phyloP scores from a whole-genome alignment of 176 grass and related monocot genomes.

The Carex scoparia region DNA sequence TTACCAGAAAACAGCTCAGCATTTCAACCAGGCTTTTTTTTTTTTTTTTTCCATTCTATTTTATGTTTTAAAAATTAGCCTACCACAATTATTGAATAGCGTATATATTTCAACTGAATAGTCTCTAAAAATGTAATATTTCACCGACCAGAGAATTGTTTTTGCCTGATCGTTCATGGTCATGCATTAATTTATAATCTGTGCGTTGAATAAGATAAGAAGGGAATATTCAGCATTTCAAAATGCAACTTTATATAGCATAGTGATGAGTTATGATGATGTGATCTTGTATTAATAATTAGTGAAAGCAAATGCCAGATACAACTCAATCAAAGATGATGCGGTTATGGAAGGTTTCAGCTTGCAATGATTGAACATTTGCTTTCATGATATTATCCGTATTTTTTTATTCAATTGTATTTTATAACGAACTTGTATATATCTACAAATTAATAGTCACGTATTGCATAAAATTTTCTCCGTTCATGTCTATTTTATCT shows the following conservation, averaged over 20 bases:
- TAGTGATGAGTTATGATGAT: neutral
- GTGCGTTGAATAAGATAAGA: slow-evolving; percentile 15
- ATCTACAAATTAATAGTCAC: neutral
- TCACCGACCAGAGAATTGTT: too few species aligned
- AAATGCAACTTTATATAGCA: neutral
- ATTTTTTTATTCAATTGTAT: neutral
- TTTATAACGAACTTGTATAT: neutral
- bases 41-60: neutral
- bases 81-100: too few species aligned
- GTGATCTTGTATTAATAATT: neutral
- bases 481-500: neutral
- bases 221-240: slow-evolving; percentile 9
- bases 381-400: neutral
- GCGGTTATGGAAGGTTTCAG: neutral
- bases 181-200: neutral
- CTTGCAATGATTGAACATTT: neutral
- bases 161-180: neutral
- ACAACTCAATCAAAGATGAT: slow-evolving; percentile 5
- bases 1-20: neutral
- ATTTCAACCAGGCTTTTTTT: neutral
- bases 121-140: too few species aligned
- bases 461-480: too few species aligned
- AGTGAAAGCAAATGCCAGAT: neutral
- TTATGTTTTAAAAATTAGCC: neutral
- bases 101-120: too few species aligned